Percentiles rank a stretch among this genome's conserved stretches.
These are phyloP conservation scores for Bromus sterilis DNA, from an alignment of 176 grass and related monocot species.

Conservation along the genomic window DNA sequence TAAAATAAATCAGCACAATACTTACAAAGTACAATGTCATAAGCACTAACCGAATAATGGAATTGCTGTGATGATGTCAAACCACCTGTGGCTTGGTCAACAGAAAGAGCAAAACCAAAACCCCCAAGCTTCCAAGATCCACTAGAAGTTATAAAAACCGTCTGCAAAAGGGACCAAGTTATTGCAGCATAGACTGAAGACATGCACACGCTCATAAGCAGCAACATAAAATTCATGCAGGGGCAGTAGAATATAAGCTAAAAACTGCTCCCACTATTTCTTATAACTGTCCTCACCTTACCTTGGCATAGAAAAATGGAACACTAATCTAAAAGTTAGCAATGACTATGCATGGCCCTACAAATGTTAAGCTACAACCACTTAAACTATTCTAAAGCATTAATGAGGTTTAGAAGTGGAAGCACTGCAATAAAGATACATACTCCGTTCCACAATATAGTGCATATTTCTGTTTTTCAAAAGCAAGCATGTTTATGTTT, in stretches of 20 bases:
- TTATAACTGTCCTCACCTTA: background rate
- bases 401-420: background rate
- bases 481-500: no score
- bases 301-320: background rate
- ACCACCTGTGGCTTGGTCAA: constrained; percentile 72
- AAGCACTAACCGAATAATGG: constrained; percentile 91
- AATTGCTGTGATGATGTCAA: constrained; percentile 78
- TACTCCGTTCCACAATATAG: no score
- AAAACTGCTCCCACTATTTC: background rate
- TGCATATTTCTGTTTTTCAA: no score
- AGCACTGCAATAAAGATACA: background rate
- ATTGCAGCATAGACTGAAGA: background rate
- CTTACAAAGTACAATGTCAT: background rate
- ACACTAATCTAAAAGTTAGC: background rate
- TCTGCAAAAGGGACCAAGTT: constrained; percentile 37
- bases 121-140: constrained; percentile 99
- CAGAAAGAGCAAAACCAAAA: constrained; percentile 86
- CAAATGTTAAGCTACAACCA: background rate
- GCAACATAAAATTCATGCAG: background rate
- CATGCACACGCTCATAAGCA: background rate
- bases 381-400: background rate
- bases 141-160: constrained; percentile 89
- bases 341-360: background rate
- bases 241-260: background rate
- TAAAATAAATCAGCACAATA: background rate